Percentiles rank a stretch among this genome's conserved stretches.
phyloP scores from a whole-genome alignment of 345 rosid genomes.

The Trapa bicornis region DNA sequence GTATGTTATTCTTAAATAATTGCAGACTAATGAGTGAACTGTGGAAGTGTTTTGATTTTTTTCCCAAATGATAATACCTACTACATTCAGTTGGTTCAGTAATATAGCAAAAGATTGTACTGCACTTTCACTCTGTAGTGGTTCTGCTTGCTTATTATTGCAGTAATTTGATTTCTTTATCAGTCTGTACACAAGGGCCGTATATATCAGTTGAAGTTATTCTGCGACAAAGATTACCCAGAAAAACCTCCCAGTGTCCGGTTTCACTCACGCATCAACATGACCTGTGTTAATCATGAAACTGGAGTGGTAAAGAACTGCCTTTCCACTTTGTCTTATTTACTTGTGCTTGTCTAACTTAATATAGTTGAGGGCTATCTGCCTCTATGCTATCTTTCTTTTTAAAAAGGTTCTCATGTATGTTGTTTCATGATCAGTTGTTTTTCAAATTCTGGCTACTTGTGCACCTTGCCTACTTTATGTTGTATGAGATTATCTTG shows the following conservation, averaged over 20 bases:
- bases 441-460: background rate
- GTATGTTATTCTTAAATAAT: background rate
- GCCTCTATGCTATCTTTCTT: no score
- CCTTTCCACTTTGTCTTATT: background rate
- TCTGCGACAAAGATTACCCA: constrained; percentile 66
- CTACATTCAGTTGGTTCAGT: no score
- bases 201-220: constrained; percentile 71
- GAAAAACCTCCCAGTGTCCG: constrained; percentile 60
- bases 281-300: constrained; percentile 66
- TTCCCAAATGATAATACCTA: no score
- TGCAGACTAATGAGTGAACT: no score
- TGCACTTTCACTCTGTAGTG: background rate
- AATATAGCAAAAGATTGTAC: background rate
- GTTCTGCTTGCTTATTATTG: background rate
- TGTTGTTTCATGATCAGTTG: no score
- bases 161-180: background rate
- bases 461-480: background rate
- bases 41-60: no score
- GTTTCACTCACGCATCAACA: constrained; percentile 62
- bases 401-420: no score
- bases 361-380: background rate
- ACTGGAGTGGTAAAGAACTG: constrained; percentile 48
- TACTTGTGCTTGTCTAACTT: background rate
- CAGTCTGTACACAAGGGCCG: constrained; percentile 84
- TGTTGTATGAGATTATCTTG: background rate